Percentiles rank a stretch among this genome's conserved stretches.
Evolutionary conservation across 176 grass and related monocot genomes (phyloP).

Genomic region (Cymbopogon citratus): DNA sequence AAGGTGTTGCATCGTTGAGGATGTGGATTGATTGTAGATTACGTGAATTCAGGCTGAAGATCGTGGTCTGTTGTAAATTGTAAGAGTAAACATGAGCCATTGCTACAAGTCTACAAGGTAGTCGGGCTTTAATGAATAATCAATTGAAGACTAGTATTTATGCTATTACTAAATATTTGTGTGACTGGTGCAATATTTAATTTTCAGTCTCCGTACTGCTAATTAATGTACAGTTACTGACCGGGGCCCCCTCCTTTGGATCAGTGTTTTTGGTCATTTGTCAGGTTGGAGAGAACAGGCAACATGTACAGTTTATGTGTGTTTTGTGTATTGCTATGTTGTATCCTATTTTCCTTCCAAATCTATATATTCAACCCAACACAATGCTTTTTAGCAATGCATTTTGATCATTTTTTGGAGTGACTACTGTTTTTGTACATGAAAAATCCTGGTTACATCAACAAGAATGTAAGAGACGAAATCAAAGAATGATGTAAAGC

Average conservation of each 20-base stretch:
- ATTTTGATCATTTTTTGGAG: background rate
- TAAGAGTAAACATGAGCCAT: slow-evolving; percentile 1
- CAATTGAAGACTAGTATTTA: background rate
- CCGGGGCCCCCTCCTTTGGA: background rate
- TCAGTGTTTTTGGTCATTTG: background rate
- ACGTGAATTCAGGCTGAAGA: background rate
- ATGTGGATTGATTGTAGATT: slow-evolving; percentile 8
- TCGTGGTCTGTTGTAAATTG: slow-evolving; percentile 22
- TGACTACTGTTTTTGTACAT: slow-evolving; percentile 41
- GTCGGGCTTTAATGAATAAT: background rate
- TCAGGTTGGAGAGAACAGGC: background rate
- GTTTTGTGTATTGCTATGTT: background rate
- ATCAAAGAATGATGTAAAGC: slow-evolving; percentile 73
- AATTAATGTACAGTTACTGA: background rate
- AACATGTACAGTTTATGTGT: background rate
- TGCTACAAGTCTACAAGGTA: background rate
- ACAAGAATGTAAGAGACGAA: slow-evolving; percentile 84
- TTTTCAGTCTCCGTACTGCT: background rate
- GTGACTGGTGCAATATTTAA: background rate
- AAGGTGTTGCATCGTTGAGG: background rate
- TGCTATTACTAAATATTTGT: background rate
- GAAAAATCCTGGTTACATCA: slow-evolving; percentile 95
- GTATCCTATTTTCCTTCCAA: background rate
- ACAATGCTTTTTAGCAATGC: background rate
- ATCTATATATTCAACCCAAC: background rate